Base-by-base conservation (phyloP, 768 basidiomycete genomes). In the Phylloporus arenicola region DNA sequence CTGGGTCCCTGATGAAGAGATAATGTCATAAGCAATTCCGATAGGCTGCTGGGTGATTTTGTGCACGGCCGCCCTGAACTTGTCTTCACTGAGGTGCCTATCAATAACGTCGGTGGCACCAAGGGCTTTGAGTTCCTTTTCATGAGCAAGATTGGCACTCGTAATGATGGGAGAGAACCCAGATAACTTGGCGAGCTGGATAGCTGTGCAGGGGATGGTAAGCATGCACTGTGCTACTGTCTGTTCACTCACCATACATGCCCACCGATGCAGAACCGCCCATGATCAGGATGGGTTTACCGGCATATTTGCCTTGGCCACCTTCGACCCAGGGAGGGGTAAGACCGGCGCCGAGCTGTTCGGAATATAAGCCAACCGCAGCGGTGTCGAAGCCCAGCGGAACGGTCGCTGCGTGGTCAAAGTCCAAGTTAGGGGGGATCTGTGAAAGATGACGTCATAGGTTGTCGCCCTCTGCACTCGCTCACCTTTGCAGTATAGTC, bases 191-290 rank as follows among this genome's bases (percentile, higher is more conserved):
- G 75, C 74, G 14, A 75, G 63, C 56, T 77, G 75, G 50, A 70
- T 65, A 13, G 47, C 74, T 72, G 47, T 12, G 14, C 34, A 29
- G 41, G 38, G 20, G 6, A 35, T 22, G 27, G 43, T 54, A 24
- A 63, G 50, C 8, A 19, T 35, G 12, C 33, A 54, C 34, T 19
- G 2, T 7, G 10, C 16, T 22, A 6, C 10, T 3, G 16, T 5
- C 2, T 20, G 24, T 48, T 41, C n/a, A 58, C 68, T 52, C 53
- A 74, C 77, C 68, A 41, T 64, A 73, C 64, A 71, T 72, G n/a
- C 78, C 78, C 0, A 78, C 76, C 17, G 74, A 74, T 11, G 70
- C 69, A 6, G 75, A 61, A 5, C 78, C 78, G n/a, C 78, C 79
- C 27, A 76, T 56, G 48, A 80, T 68, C 43, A 81, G 54, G 16